Percentiles rank a stretch among this genome's conserved stretches.
Conservation (phyloP, 768 basidiomycete species). For the Boletales sp. region DNA sequence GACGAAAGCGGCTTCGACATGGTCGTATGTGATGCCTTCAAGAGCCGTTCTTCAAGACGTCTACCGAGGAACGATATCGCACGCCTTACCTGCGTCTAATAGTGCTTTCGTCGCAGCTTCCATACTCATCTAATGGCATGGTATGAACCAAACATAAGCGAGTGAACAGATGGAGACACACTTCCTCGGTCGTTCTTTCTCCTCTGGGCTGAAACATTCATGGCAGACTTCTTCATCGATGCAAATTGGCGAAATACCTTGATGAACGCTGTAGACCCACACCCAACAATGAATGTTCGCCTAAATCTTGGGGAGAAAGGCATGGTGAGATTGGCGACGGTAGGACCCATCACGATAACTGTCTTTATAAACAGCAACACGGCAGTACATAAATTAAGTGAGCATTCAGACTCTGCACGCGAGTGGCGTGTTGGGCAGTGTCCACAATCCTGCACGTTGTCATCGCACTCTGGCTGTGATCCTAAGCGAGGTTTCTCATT, state of each 20-base stretch:
- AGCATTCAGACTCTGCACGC: too few relatives aligned
- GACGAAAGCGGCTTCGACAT: constrained; percentile 67
- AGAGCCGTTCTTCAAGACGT: neutral
- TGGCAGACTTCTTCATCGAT: neutral
- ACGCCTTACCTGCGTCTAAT: constrained; percentile 62
- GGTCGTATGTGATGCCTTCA: constrained; percentile 80
- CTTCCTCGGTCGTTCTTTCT: constrained; percentile 62
- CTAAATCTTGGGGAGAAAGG: constrained; percentile 5
- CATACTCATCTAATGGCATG: constrained; percentile 62
- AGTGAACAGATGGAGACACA: constrained; percentile 18
- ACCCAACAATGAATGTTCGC: constrained; percentile 62
- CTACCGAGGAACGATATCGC: neutral
- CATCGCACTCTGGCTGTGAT: too few relatives aligned
- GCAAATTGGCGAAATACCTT: constrained; percentile 45
- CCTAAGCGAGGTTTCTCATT: too few relatives aligned
- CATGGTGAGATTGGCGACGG: neutral
- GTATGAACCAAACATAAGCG: too few relatives aligned
- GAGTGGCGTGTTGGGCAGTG: too few relatives aligned
- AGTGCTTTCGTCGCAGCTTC: constrained; percentile 86
- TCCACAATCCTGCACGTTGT: too few relatives aligned
- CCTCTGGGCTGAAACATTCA: constrained; percentile 52
- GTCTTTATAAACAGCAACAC: neutral
- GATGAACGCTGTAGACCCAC: constrained; percentile 73
- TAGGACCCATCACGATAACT: too few relatives aligned
- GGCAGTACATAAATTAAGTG: too few relatives aligned